Evolutionary conservation across 2,329 filamentous ascomycete species (phyloP).

Genomic region (Tympanopsis confertula): DNA sequence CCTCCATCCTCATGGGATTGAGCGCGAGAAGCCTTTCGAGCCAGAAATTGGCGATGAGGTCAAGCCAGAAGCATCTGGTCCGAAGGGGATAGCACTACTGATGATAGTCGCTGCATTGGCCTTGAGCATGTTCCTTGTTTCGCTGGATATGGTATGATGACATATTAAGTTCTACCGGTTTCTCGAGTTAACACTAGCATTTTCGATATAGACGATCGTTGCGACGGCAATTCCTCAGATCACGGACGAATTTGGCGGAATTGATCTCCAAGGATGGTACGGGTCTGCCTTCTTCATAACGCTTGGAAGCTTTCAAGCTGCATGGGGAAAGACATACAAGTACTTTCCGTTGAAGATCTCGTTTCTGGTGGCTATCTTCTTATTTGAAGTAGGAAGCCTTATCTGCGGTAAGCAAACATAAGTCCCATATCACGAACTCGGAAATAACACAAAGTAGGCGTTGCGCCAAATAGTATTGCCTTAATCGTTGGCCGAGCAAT

Average conservation of each 20-base stretch:
- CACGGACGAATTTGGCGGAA: conserved; percentile 16
- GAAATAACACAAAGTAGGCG: no score
- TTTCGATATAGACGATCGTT: conserved; percentile 12
- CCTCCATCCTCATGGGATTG: no score
- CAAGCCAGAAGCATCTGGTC: no score
- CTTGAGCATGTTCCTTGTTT: no score
- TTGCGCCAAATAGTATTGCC: conserved; percentile 10
- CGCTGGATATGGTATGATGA: no score
- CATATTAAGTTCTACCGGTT: neutral
- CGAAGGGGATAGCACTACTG: no score
- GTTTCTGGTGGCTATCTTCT: conserved; percentile 15
- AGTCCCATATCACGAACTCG: no score
- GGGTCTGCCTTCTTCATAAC: conserved; percentile 22
- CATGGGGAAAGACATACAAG: conserved; percentile 17
- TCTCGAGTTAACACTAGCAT: neutral
- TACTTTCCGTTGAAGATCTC: conserved; percentile 17
- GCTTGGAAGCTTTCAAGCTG: conserved; percentile 14
- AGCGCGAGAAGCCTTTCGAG: no score
- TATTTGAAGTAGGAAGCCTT: conserved; percentile 24
- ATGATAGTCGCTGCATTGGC: no score
- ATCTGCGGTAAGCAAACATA: no score
- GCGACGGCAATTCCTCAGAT: conserved; percentile 20
- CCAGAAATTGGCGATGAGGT: no score
- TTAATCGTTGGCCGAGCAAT: conserved; percentile 14
- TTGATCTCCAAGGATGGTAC: conserved; percentile 29